Conservation (phyloP, 2,329 filamentous ascomycete species). For the Alternaria rosae region DNA sequence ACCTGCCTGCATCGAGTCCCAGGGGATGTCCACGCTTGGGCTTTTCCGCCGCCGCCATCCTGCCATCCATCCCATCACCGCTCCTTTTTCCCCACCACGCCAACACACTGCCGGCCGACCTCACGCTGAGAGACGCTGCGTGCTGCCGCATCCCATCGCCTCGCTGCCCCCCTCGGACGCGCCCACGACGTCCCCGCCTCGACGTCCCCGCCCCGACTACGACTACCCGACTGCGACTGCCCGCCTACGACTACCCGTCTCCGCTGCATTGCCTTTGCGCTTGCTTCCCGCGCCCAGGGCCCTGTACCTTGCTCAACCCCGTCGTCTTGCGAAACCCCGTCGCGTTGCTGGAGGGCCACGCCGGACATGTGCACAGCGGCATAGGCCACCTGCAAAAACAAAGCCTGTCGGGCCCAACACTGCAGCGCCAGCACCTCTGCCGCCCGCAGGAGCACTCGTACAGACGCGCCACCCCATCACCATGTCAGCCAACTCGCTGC, state of each 20-base stretch:
- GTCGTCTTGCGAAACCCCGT: constrained; percentile 1
- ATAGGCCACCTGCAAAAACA: constrained; percentile 24
- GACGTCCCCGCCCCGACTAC: constrained; percentile 14
- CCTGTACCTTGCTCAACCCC: constrained; percentile 9
- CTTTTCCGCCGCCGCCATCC: constrained; percentile 4
- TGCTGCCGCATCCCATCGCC: not conserved
- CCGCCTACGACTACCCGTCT: constrained; percentile 16
- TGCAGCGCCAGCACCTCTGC: constrained; percentile 14
- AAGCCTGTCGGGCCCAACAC: constrained; percentile 20
- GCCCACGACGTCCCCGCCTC: not conserved
- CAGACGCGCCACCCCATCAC: constrained; percentile 16
- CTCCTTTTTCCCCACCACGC: constrained; percentile 18
- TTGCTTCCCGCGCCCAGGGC: constrained; percentile 17
- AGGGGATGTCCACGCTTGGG: constrained; percentile 10
- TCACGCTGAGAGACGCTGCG: constrained; percentile 8
- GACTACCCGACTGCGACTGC: constrained; percentile 14
- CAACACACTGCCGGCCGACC: constrained; percentile 1
- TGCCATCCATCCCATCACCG: constrained; percentile 4
- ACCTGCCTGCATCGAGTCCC: constrained; percentile 3
- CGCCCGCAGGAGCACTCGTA: constrained; percentile 11
- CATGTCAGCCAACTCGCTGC: constrained; percentile 67
- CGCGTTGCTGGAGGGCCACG: constrained; percentile 14
- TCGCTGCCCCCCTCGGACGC: not conserved
- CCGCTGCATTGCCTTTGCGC: constrained; percentile 10
- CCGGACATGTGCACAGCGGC: constrained; percentile 38